Base-by-base conservation (phyloP, 805 yeast genomes). In the Yamadazyma tumulicola region DNA sequence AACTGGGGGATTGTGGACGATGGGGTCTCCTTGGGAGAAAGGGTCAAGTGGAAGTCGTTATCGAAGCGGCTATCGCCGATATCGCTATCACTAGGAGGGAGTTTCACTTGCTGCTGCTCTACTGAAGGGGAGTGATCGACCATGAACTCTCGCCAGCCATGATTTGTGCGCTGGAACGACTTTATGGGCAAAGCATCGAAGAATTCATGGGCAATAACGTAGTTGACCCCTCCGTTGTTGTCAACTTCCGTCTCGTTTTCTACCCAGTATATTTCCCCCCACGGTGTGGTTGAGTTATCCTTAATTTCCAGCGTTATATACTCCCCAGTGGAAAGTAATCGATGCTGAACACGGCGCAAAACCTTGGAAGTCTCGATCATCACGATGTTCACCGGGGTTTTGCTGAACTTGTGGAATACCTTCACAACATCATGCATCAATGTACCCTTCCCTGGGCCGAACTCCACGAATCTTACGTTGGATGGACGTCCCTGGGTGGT, bases 381-480 rank as follows among this genome's bases (percentile, higher is more conserved):
- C 6, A 75, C 64, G 3, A 85, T 43, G 34, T 66, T 70, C 19
- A 72, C 67, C 6, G 55, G 50, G 5, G 52, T 26, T 49, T 41
- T 46, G 13, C 45, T 54, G 27, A 77, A 58, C 34, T 59, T 64
- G 33, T 69, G 63, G 49, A 79, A 69, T 1, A 72, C 60, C 9
- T 55, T 55, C 42, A 85, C 51, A 29, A 75, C 59, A 51, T 86
- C 95, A 47, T 63, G 61, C 79, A 84, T 78, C 45, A 86, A 59
- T 0, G 95, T 83, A 1, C 95, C 95, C 46, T 72, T 69, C 4
- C 95, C 95, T 0, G 95, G 95, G 0, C 95, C 95, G 55, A 85
- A 77, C 55, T 86, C 95, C 6, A 84, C 64, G 8, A 86, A 50
- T 33, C 80, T 61, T 17, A 81, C 57, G 9, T 52, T 49, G n/a